Percentiles rank a stretch among this genome's conserved stretches.
Conservation (phyloP, 106 monocot genomes). For the Platanthera guangdongensis region DNA sequence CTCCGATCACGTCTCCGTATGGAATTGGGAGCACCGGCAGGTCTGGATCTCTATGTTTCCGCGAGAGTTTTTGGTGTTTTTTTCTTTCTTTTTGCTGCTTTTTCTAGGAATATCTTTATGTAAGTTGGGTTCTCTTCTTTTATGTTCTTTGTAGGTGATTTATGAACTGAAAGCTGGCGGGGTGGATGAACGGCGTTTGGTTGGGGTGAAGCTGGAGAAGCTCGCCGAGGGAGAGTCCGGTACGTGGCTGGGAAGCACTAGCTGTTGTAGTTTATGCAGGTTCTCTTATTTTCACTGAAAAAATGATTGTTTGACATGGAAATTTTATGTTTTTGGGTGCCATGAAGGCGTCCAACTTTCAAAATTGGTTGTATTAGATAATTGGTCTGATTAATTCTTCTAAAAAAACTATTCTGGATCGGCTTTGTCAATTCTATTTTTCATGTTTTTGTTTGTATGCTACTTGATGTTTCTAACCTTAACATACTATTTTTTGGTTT, state of each 20-base stretch:
- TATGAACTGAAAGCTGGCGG: conserved; percentile 97
- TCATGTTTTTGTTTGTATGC: too few relatives aligned
- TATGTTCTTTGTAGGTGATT: conserved; percentile 43
- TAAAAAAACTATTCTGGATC: background rate
- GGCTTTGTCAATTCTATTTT: too few relatives aligned
- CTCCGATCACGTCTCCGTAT: conserved; percentile 90
- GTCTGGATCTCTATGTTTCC: conserved; percentile 15
- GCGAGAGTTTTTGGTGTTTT: background rate
- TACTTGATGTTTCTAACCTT: too few relatives aligned
- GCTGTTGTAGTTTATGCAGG: background rate
- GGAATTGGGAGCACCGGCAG: conserved; percentile 99
- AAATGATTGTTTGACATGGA: background rate
- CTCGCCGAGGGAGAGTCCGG: conserved; percentile 94
- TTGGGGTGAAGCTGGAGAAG: conserved; percentile 65
- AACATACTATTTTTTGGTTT: too few relatives aligned
- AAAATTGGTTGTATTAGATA: background rate
- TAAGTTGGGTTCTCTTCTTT: background rate
- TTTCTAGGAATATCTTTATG: too few relatives aligned
- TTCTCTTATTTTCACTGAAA: background rate
- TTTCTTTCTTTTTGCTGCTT: background rate
- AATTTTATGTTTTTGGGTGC: background rate
- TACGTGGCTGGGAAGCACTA: conserved; percentile 9
- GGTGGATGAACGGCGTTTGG: conserved; percentile 46
- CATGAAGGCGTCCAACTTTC: background rate
- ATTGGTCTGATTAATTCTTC: conserved; percentile 1